Conservation (phyloP, 2,329 filamentous ascomycete genomes). For the Neospermospora avenae region DNA sequence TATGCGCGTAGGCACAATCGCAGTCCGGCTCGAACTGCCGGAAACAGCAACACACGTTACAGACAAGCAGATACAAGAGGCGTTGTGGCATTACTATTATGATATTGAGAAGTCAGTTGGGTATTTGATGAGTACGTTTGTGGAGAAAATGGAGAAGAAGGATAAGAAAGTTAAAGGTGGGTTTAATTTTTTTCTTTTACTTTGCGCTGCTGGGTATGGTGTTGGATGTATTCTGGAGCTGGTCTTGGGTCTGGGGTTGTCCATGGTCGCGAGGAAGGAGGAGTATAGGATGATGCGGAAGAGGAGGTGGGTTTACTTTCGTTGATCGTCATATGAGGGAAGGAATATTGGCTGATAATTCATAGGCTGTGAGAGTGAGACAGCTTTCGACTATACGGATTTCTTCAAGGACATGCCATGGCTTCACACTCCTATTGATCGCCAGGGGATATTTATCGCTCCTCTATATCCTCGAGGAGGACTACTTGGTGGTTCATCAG, state of each 20-base stretch:
- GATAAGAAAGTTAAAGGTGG: constrained; percentile 37
- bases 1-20: constrained; percentile 63
- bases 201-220: not conserved
- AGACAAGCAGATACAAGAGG: constrained; percentile 77
- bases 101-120: constrained; percentile 81
- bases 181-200: constrained; percentile 24
- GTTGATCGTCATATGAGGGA: constrained; percentile 5
- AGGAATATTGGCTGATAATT: not conserved
- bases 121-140: constrained; percentile 65
- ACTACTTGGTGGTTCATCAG: constrained; percentile 73
- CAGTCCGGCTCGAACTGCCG: constrained; percentile 66
- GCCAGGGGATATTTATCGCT: constrained; percentile 63
- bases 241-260: not conserved
- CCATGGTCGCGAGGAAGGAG: not conserved
- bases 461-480: constrained; percentile 58
- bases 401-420: constrained; percentile 87
- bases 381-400: constrained; percentile 45
- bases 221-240: not conserved
- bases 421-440: constrained; percentile 66
- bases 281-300: constrained; percentile 16
- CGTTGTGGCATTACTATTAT: constrained; percentile 95
- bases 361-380: constrained; percentile 21
- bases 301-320: constrained; percentile 33
- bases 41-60: constrained; percentile 48
- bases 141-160: constrained; percentile 35